Base-by-base conservation (phyloP, 257 asterid species). In the Cinchona pubescens region DNA sequence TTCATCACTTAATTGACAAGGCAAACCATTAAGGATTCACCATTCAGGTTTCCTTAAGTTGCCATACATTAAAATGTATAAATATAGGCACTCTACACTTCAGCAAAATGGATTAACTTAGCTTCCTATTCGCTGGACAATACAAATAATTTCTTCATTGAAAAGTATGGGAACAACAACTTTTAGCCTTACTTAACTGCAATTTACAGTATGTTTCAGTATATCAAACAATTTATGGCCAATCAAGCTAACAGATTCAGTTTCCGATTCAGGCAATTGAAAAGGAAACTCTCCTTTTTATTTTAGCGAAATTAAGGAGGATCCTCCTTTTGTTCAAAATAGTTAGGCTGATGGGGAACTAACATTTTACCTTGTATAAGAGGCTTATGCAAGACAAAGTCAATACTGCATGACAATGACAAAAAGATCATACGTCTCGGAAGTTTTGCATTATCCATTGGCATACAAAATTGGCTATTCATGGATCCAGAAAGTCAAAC, bases 401-500 rank as follows among this genome's bases (percentile, higher is more conserved):
- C 14, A 60, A 29, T 60, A 60, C 67, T 61, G 19, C 40, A 34
- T 8, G 46, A 34, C 19, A 60, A 27, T 13, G 37, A 71, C 51
- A 71, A 37, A 49, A 71, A 35, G 75, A 23, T 59, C 32, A 55
- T n/a, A 15, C 25, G 38, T 7, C 2, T 2, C 1, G 40, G 42
- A 72, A 72, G 21, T 15, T 34, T n/a, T 11, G 11, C 67, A 40
- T 27, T 72, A 37, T 72, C 30, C 13, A 58, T 27, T n/a, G 13
- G 23, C 37, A 38, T 38, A 30, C 34, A 42, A 58, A 38, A 25
- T 13, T 11, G 40, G 27, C 27, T 35, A 38, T 38, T 59, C 34
- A n/a, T 25, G 35, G 11, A 51, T 27, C 69, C 79, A 75, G 55
- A 15, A 35, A 67, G 53, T n/a, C 73, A 19, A 74, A 48, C 66